phyloP scores from a whole-genome alignment of 2,329 filamentous ascomycete species.

The Orbilia javanica region DNA sequence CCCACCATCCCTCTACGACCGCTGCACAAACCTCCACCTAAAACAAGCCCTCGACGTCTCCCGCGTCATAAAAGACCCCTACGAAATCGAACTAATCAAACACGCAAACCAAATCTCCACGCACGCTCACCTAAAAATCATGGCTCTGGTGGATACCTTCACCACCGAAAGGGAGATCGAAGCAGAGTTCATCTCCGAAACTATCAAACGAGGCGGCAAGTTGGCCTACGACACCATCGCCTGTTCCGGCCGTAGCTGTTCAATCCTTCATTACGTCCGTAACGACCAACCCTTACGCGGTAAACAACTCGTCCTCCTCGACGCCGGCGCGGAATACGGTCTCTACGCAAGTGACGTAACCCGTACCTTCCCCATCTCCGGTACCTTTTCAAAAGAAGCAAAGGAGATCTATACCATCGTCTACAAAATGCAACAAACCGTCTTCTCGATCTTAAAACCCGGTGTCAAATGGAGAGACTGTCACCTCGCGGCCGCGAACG shows the following conservation, averaged over 20 bases:
- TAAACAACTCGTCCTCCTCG: conserved; percentile 81
- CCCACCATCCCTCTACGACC: conserved; percentile 24
- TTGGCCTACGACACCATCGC: conserved; percentile 93
- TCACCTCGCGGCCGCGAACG: conserved; percentile 78
- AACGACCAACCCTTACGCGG: conserved; percentile 80
- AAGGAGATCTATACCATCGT: conserved; percentile 82
- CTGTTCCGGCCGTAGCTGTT: conserved; percentile 83
- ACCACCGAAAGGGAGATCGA: conserved; percentile 86
- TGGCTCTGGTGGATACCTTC: conserved; percentile 70
- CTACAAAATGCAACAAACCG: conserved; percentile 81
- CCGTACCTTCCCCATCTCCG: conserved; percentile 83
- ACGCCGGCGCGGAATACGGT: conserved; percentile 86
- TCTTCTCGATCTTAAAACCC: conserved; percentile 76
- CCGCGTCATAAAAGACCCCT: conserved; percentile 84
- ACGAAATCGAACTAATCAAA: conserved; percentile 85
- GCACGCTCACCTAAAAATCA: conserved; percentile 78
- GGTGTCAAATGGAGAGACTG: conserved; percentile 79
- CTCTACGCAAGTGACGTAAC: conserved; percentile 93
- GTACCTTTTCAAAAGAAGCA: conserved; percentile 77
- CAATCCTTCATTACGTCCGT: conserved; percentile 85
- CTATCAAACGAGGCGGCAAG: conserved; percentile 77
- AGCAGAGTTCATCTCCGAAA: conserved; percentile 79
- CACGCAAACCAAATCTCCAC: conserved; percentile 85
- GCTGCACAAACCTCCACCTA: conserved; percentile 70
- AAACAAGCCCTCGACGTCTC: conserved; percentile 81